Evolutionary conservation across 805 yeast species (phyloP).

Genomic region (Cyberlindnera mycetangii): DNA sequence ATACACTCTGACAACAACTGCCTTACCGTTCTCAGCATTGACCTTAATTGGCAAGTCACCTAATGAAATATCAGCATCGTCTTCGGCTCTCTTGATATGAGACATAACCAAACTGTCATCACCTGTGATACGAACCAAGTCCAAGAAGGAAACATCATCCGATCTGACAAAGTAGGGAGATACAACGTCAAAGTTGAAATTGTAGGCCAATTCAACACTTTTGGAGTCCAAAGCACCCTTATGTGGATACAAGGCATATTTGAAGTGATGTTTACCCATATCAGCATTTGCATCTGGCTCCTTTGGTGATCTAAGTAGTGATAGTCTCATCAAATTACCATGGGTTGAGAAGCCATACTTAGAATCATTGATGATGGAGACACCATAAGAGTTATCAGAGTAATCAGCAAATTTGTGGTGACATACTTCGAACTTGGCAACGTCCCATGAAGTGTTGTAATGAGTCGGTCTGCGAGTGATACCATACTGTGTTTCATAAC

Average conservation of each 20-base stretch:
- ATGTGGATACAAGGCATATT: constrained; percentile 85
- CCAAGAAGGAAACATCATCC: constrained; percentile 27
- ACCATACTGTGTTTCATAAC: constrained; percentile 94
- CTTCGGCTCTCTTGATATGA: constrained; percentile 84
- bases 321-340: constrained; percentile 87
- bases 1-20: constrained; percentile 71
- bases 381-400: constrained; percentile 85
- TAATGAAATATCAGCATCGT: constrained; percentile 53
- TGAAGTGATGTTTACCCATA: constrained; percentile 81
- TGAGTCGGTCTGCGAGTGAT: constrained; percentile 90
- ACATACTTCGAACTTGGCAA: constrained; percentile 94
- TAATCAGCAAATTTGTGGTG: constrained; percentile 92
- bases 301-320: constrained; percentile 86
- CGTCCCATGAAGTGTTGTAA: constrained; percentile 93
- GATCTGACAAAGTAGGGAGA: constrained; percentile 18
- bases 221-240: constrained; percentile 57
- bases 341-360: constrained; percentile 93
- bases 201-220: constrained; percentile 72
- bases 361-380: constrained; percentile 74
- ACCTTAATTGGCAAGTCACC: constrained; percentile 43
- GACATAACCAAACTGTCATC: constrained; percentile 62
- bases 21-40: constrained; percentile 43
- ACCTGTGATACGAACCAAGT: constrained; percentile 40
- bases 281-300: constrained; percentile 95
- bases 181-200: constrained; percentile 59